Conservation (phyloP, 1,284 basidiomycete genomes). For the Sporisorium graminicola region DNA sequence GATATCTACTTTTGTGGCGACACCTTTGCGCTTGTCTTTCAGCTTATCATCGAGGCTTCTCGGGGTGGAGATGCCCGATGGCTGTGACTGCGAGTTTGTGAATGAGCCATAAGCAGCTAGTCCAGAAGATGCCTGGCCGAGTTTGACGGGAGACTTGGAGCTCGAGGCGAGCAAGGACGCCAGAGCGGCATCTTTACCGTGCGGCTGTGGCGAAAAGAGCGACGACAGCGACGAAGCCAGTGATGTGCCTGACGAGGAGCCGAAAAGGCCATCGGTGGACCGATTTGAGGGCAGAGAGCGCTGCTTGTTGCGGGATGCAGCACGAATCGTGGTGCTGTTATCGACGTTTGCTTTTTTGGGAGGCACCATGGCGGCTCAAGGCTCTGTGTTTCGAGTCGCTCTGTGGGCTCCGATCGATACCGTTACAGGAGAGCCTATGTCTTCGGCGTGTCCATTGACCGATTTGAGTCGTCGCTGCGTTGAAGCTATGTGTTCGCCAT, state of each 20-base stretch:
- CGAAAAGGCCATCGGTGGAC: slow-evolving; percentile 20
- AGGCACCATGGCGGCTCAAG: slow-evolving; percentile 11
- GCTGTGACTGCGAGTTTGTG: slow-evolving; percentile 1
- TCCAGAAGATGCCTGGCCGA: slow-evolving; percentile 21
- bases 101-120: slow-evolving; percentile 37
- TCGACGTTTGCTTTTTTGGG: slow-evolving; percentile 38
- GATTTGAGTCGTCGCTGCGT: neutral
- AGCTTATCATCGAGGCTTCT: slow-evolving; percentile 18
- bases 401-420: too few relatives aligned
- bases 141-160: slow-evolving; percentile 30
- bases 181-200: slow-evolving; percentile 51
- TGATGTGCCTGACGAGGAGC: slow-evolving; percentile 27
- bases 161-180: slow-evolving; percentile 38
- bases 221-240: slow-evolving; percentile 47
- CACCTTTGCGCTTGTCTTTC: slow-evolving; percentile 14
- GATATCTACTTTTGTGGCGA: neutral
- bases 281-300: slow-evolving; percentile 17
- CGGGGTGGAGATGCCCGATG: neutral
- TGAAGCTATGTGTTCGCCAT: neutral
- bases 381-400: neutral
- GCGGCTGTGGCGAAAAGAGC: slow-evolving; percentile 42
- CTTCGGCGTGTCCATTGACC: neutral
- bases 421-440: neutral
- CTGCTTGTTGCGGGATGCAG: slow-evolving; percentile 45
- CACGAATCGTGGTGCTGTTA: slow-evolving; percentile 39